phyloP scores from a whole-genome alignment of 768 basidiomycete species.

The Mycena galericulata region DNA sequence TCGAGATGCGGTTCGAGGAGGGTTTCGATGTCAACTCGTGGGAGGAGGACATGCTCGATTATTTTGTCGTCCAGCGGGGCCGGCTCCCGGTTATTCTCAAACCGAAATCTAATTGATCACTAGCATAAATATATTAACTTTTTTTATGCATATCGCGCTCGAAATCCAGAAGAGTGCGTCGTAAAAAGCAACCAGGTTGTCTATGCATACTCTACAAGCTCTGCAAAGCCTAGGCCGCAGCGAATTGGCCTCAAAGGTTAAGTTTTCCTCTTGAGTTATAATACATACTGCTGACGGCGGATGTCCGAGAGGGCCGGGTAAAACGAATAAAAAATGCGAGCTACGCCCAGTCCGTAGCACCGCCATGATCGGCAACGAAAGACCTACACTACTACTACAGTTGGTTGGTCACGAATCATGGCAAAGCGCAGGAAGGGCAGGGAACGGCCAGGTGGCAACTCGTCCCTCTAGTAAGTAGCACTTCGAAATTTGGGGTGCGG shows the following conservation, averaged over 20 bases:
- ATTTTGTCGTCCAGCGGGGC: constrained; percentile 47
- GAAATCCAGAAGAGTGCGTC: not conserved
- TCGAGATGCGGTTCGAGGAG: constrained; percentile 44
- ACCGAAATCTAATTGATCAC: not conserved
- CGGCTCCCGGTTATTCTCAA: constrained; percentile 40
- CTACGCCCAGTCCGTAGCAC: not conserved
- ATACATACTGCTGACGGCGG: too few relatives aligned
- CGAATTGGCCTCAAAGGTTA: not conserved
- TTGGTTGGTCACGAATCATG: too few relatives aligned
- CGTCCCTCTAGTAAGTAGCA: too few relatives aligned
- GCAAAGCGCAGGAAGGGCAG: too few relatives aligned
- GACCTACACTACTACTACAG: too few relatives aligned
- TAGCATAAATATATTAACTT: not conserved
- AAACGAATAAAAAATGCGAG: constrained; percentile 6
- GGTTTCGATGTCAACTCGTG: constrained; percentile 40
- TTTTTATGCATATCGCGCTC: not conserved
- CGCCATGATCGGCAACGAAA: not conserved
- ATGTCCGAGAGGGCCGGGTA: constrained; percentile 10
- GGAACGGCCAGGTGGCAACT: too few relatives aligned
- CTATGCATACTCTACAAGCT: not conserved
- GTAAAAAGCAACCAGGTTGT: not conserved
- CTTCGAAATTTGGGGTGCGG: too few relatives aligned
- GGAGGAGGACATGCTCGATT: constrained; percentile 45
- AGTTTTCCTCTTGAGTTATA: not conserved
- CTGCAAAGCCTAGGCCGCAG: not conserved